phyloP scores from a whole-genome alignment of 768 basidiomycete genomes.

The Jaapia argillacea region DNA sequence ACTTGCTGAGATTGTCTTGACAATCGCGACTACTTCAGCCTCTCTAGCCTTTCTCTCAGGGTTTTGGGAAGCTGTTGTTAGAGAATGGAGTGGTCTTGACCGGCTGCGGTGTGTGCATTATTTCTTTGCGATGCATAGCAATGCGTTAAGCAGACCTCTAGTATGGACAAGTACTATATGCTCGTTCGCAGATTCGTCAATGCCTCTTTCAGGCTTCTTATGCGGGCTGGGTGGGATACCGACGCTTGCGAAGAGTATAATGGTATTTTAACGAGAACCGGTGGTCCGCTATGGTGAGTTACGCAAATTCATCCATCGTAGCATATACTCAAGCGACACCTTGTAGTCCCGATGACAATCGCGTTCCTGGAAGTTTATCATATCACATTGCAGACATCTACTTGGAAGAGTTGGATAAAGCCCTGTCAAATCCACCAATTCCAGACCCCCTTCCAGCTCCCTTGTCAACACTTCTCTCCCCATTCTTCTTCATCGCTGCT shows the following conservation, averaged over 20 bases:
- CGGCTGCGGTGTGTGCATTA: slow-evolving; percentile 58
- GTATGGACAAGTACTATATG: slow-evolving; percentile 97
- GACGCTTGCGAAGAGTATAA: slow-evolving; percentile 50
- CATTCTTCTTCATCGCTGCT: slow-evolving; percentile 68
- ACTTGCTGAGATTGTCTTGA: slow-evolving; percentile 72
- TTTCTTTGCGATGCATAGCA: background rate
- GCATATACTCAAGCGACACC: background rate
- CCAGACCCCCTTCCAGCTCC: slow-evolving; percentile 31
- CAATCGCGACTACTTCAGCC: slow-evolving; percentile 43
- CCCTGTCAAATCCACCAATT: slow-evolving; percentile 21
- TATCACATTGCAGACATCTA: slow-evolving; percentile 90
- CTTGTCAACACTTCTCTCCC: slow-evolving; percentile 44
- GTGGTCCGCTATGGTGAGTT: slow-evolving; percentile 79
- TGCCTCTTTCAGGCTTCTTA: slow-evolving; percentile 74
- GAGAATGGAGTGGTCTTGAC: slow-evolving; percentile 94
- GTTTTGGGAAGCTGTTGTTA: slow-evolving; percentile 85
- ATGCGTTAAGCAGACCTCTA: slow-evolving; percentile 17
- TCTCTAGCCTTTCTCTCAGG: slow-evolving; percentile 74
- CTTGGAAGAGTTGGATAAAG: slow-evolving; percentile 80
- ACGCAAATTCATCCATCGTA: background rate
- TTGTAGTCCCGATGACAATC: slow-evolving; percentile 53
- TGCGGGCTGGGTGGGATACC: slow-evolving; percentile 59
- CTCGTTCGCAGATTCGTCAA: slow-evolving; percentile 85
- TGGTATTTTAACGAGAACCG: slow-evolving; percentile 47
- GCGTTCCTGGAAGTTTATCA: slow-evolving; percentile 67